A percentile compares a stretch with the other conserved stretches of the same genome.
Evolutionary conservation across 345 rosid species (phyloP).

Genomic region (Eucalyptus microcorys): DNA sequence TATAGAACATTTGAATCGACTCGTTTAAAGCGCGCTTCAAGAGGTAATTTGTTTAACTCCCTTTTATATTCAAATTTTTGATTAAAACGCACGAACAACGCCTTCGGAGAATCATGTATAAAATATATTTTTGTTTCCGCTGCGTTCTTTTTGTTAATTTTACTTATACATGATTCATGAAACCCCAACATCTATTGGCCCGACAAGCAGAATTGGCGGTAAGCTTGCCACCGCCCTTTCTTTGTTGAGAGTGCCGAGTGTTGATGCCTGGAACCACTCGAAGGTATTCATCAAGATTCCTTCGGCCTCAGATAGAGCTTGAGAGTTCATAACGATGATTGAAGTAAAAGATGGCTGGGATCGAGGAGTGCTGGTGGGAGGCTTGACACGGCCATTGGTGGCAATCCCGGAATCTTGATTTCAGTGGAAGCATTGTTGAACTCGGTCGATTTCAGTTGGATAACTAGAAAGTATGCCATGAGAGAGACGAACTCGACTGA

Average conservation of each 20-base stretch:
- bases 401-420: slow-evolving; percentile 17
- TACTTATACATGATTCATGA: no score
- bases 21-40: no score
- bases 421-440: background rate
- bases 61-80: no score
- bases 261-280: slow-evolving; percentile 8
- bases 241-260: background rate
- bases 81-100: no score
- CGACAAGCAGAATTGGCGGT: slow-evolving; percentile 9
- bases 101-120: no score
- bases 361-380: slow-evolving; percentile 13
- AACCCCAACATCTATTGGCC: no score
- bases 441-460: background rate
- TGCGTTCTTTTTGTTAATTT: no score
- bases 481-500: slow-evolving; percentile 11
- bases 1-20: no score
- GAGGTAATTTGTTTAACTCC: no score
- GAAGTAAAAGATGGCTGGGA: background rate
- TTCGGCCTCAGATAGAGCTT: background rate
- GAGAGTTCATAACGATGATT: background rate
- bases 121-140: no score
- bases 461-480: background rate
- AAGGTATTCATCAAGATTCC: slow-evolving; percentile 24
- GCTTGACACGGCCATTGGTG: slow-evolving; percentile 7
- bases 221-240: background rate